A percentile compares a stretch with the other conserved stretches of the same genome.
phyloP scores from a whole-genome alignment of 495 filamentous ascomycete species.

The Penicillium longicatenatum region DNA sequence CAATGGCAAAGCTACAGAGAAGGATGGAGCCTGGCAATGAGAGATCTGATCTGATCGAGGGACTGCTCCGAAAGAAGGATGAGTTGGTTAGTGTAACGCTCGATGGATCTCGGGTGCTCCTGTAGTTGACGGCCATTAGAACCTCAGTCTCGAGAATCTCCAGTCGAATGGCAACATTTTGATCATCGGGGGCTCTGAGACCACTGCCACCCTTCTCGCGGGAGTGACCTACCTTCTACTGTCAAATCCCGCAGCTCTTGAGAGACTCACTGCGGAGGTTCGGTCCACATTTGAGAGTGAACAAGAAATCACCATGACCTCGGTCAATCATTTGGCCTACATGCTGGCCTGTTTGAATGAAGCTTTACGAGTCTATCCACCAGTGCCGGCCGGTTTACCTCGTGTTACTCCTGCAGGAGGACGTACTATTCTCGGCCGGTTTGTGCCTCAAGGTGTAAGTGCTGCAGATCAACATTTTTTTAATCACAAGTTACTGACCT shows the following conservation, averaged over 20 bases:
- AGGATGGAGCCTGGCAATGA: slow-evolving; percentile 20
- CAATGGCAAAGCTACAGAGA: slow-evolving; percentile 23
- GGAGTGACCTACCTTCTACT: slow-evolving; percentile 54
- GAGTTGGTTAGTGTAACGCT: neutral
- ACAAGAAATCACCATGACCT: slow-evolving; percentile 49
- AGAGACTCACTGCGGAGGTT: slow-evolving; percentile 43
- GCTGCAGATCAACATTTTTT: neutral
- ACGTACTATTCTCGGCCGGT: slow-evolving; percentile 29
- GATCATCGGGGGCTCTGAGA: slow-evolving; percentile 56
- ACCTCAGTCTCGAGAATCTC: slow-evolving; percentile 3
- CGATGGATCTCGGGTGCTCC: neutral
- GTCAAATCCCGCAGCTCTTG: slow-evolving; percentile 37
- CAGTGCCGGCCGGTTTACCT: slow-evolving; percentile 27
- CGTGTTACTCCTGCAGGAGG: slow-evolving; percentile 34
- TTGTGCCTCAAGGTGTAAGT: slow-evolving; percentile 32
- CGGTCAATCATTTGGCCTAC: slow-evolving; percentile 33
- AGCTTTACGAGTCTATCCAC: slow-evolving; percentile 45
- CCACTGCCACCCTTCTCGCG: slow-evolving; percentile 53
- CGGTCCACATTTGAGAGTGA: slow-evolving; percentile 38
- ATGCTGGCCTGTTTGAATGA: slow-evolving; percentile 45
- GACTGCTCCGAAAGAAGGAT: slow-evolving; percentile 23
- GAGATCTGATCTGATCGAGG: slow-evolving; percentile 30
- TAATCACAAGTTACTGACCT: neutral
- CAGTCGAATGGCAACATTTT: slow-evolving; percentile 12
- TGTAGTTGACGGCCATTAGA: neutral